Base-by-base conservation (phyloP, 2,329 filamentous ascomycete genomes). In the Trichoderma pleuroti region DNA sequence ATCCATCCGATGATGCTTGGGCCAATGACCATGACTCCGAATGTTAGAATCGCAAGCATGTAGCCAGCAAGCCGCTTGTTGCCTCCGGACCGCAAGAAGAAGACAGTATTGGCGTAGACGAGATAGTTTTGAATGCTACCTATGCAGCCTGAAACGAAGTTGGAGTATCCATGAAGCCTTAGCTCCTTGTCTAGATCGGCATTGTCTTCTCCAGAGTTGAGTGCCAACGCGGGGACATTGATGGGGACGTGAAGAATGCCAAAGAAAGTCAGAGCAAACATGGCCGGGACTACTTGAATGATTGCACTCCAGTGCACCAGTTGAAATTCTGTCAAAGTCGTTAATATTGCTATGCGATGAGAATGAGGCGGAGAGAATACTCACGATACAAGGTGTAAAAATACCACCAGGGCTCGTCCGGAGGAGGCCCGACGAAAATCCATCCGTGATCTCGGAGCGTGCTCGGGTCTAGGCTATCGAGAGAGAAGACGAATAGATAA, bases 71-170 rank as follows among this genome's bases (percentile, higher is more conserved):
- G 83, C 62, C 96, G 90, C 76, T 90, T 94, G 78, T 97, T 90
- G 24, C 95, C 96, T 18, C 96, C 96, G 60, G 94, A 97, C 30
- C 92, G 90, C 78, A 98, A 97, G 81, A 99, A 98, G 70, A 99
- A 90, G n/a, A 97, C 88, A 73, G 94, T 98, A 79, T 99, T 99
- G 71, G 95, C 95, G 77, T 98, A 99, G 0, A 99, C 96, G 2
- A 99, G 87, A 77, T 99, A 99, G 80, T 99, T 99, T 81, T 97
- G 87, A 71, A 99, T 97, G 77, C 94, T 98, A 14, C 96, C 96
- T 14, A 89, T 85, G 73, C 91, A 88, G 3, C 96, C 96, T 10
- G 95, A 98, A 12, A 98, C 76, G 21, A 94, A 91, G 81, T 99
- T 99, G 1, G 95, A 98, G 74, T 96, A 88, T 2, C 96, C 96